Evolutionary conservation across 1,284 basidiomycete species (phyloP), one percentile per base, ranked within the genome.

Genomic region (Cryptococcus sp.): DNA sequence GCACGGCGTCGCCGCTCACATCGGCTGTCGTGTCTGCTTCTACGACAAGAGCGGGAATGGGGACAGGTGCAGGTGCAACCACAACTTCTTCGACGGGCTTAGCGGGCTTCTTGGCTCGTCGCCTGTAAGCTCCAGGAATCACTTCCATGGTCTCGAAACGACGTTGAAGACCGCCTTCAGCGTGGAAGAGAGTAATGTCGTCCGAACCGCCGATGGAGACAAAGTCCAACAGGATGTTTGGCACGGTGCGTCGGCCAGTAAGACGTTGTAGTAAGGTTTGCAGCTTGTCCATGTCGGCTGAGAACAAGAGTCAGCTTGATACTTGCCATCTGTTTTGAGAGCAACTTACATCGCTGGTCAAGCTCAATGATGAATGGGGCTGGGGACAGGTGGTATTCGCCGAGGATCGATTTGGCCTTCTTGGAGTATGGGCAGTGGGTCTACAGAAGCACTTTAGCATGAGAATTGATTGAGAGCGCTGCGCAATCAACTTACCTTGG

Each of bases 201-300:
- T 80, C 79, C 0, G 74, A 70, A 11, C 79, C 79, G 22, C 79
- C 79, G 42, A 79, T 56, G 13, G 75, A 71, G 20, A 56, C 54
- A 54, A 76, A 78, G 56, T 74, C 72, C 61, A 79, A 60, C 3
- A 80, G 50, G 59, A 80, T 62, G 68, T 80, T 80, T 48, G 79
- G 79, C n/a, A 80, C 78, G 1, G 79, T 79, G 3, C 74, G 64
- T 7, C 79, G 69, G 23, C 68, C 69, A 2, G 79, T 80, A 35
- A 79, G 65, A 47, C 64, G 60, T 46, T 65, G 55, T 22, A 80
- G 68, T 1, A 80, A 51, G 23, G 62, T 61, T 62, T 79, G 78
- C 49, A 80, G 62, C 6, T 61, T 31, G 27, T 50, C 41, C 51
- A 67, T 67, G 64, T 80, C 79, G 60, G 71, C 77, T 76, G 50